phyloP scores from a whole-genome alignment of 2,329 filamentous ascomycete species.

The Talaromyces marneffei region DNA sequence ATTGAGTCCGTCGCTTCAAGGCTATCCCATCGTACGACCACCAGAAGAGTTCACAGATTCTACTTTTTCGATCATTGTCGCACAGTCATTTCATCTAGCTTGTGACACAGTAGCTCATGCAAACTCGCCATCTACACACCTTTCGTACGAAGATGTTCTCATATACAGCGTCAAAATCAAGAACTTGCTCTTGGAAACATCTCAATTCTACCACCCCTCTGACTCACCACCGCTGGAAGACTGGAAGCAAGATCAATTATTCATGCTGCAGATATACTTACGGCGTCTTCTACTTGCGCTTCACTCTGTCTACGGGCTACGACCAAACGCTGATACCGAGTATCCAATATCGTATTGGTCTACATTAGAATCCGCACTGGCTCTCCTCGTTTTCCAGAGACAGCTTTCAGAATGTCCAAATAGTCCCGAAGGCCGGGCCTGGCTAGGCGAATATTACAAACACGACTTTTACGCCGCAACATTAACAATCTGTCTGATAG shows the following conservation, averaged over 20 bases:
- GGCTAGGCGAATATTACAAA: slow-evolving; percentile 19
- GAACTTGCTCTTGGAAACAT: slow-evolving; percentile 12
- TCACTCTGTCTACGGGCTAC: slow-evolving; percentile 23
- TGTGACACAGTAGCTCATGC: slow-evolving; percentile 16
- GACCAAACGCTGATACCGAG: slow-evolving; percentile 17
- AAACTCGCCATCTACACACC: slow-evolving; percentile 15
- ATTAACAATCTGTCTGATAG: slow-evolving; percentile 17
- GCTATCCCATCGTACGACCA: slow-evolving; percentile 20
- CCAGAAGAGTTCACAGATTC: slow-evolving; percentile 30
- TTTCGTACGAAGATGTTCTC: slow-evolving; percentile 15
- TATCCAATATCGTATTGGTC: slow-evolving; percentile 29
- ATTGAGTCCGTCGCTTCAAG: slow-evolving; percentile 27
- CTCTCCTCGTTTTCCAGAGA: slow-evolving; percentile 25
- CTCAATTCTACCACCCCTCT: slow-evolving; percentile 7
- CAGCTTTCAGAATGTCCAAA: slow-evolving; percentile 19
- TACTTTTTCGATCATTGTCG: slow-evolving; percentile 6
- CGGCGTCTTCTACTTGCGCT: slow-evolving; percentile 24
- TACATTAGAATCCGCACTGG: slow-evolving; percentile 26
- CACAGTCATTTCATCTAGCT: slow-evolving; percentile 9
- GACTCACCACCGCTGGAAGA: slow-evolving; percentile 1
- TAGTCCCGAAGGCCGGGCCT: slow-evolving; percentile 11
- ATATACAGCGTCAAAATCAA: slow-evolving; percentile 16
- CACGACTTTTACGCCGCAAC: slow-evolving; percentile 19
- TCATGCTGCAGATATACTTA: slow-evolving; percentile 25
- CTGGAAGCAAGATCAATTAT: slow-evolving; percentile 16